Evolutionary conservation across 768 basidiomycete species (phyloP), one percentile per base, ranked within the genome.

Genomic region (Russula vinacea): DNA sequence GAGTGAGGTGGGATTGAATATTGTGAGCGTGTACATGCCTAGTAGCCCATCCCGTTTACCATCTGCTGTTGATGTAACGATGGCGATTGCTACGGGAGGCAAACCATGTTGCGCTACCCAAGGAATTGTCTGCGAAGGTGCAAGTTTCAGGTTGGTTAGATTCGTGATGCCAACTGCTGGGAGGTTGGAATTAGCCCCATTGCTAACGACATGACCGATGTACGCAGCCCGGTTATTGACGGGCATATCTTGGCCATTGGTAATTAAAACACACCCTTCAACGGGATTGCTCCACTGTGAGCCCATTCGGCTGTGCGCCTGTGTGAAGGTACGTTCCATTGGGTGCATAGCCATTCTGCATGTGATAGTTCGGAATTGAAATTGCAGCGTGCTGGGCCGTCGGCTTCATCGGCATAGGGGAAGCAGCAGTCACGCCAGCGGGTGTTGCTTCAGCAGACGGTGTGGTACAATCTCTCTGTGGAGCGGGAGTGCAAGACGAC

Each of bases 211-310:
- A 49, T 80, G 79, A 10, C 67, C 70, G 67, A 79, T 76, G 58
- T 78, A 81, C 1, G 74, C 74, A 19, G 76, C 75, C 9, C 68
- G 68, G 29, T 53, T 59, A 39, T 69, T 67, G 37, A 65, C 52
- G 47, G 67, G 22, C 70, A 69, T 57, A 64, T 72, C 68, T 42
- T 69, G 68, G 40, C 70, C 71, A 50, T 71, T 71, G 2, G 73
- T 81, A n/a, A n/a, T n/a, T n/a, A n/a, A 62, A 86, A 81, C 4
- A 81, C 83, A 10, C 81, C 74, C 73, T 87, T 86, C 60, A 76
- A 80, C 71, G 86, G 84, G 72, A 87, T 69, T 87, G 85, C 64
- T 88, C 86, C 22, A 76, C 63, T 39, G 78, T 83, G 52, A 88
- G 71, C 2, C 76, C 76, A 49, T 76, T 77, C 52, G 76, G 78